These are phyloP conservation scores for Aureobasidium musti DNA, from an alignment of 2,329 filamentous ascomycete species.

Conservation along the genomic window DNA sequence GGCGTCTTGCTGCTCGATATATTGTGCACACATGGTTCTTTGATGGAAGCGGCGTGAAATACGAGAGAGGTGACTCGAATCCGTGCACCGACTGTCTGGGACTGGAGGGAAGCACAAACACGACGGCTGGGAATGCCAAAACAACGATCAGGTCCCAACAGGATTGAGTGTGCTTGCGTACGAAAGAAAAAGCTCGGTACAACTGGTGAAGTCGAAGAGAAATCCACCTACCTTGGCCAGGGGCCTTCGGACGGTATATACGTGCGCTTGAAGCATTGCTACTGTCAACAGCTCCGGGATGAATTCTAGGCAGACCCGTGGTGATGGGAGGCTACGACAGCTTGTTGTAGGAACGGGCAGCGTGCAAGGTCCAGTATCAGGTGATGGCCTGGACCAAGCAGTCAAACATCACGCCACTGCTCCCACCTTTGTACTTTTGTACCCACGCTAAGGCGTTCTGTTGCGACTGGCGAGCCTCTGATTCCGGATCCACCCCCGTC, in stretches of 20 bases:
- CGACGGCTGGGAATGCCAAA: slow-evolving; percentile 19
- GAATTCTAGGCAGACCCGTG: slow-evolving; percentile 22
- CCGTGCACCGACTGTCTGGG: slow-evolving; percentile 21
- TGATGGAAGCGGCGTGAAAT: not conserved
- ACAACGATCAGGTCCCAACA: slow-evolving; percentile 13
- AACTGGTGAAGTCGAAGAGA: slow-evolving; percentile 4
- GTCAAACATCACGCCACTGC: slow-evolving; percentile 29
- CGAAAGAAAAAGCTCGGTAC: slow-evolving; percentile 22
- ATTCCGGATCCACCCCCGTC: not conserved
- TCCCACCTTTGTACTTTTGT: slow-evolving; percentile 9
- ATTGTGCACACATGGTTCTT: slow-evolving; percentile 19
- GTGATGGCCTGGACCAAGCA: slow-evolving; percentile 27
- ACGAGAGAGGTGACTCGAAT: slow-evolving; percentile 1
- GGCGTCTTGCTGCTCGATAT: slow-evolving; percentile 13
- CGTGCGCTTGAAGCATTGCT: slow-evolving; percentile 11
- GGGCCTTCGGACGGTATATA: slow-evolving; percentile 20
- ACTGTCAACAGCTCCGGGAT: slow-evolving; percentile 16
- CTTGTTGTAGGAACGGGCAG: slow-evolving; percentile 29
- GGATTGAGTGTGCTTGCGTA: slow-evolving; percentile 16
- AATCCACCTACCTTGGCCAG: slow-evolving; percentile 25
- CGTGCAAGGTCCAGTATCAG: slow-evolving; percentile 29
- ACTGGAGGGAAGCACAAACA: slow-evolving; percentile 14
- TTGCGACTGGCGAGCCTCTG: slow-evolving; percentile 1
- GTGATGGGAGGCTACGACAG: slow-evolving; percentile 26
- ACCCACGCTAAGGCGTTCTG: slow-evolving; percentile 22